Conservation (phyloP, 176 grass and related monocot species). For the Bonia amplexicaulis region DNA sequence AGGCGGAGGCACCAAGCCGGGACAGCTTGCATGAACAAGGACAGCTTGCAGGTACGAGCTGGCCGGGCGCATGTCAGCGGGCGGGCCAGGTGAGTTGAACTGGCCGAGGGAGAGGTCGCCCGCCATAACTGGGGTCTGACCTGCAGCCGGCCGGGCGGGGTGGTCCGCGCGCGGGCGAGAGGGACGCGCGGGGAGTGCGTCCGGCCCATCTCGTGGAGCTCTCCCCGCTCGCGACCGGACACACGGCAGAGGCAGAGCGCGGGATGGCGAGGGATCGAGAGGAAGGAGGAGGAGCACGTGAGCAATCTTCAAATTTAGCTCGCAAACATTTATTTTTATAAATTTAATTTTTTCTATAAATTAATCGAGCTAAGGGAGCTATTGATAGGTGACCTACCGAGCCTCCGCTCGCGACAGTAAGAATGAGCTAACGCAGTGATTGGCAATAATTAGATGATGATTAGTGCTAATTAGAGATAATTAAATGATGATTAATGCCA, state of each 20-base stretch:
- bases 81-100: constrained; percentile 22
- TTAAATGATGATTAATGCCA: too few species aligned
- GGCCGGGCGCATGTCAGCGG: background rate
- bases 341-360: too few species aligned
- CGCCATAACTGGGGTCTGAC: constrained; percentile 36
- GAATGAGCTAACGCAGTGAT: too few species aligned
- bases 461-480: too few species aligned
- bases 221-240: constrained; percentile 14
- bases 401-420: too few species aligned
- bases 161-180: constrained; percentile 16
- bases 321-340: too few species aligned
- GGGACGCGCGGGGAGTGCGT: background rate
- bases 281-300: background rate
- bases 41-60: background rate
- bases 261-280: background rate
- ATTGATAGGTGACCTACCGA: too few species aligned
- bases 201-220: constrained; percentile 30
- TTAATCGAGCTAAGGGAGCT: too few species aligned
- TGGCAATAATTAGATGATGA: too few species aligned
- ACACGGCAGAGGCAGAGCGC: constrained; percentile 2
- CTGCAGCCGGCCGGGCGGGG: constrained; percentile 10
- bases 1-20: background rate
- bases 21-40: constrained; percentile 41
- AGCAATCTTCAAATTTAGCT: too few species aligned
- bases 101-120: background rate